Percentiles rank a stretch among this genome's conserved stretches.
phyloP scores from a whole-genome alignment of 2,329 filamentous ascomycete genomes.

The Penicillium sp. region DNA sequence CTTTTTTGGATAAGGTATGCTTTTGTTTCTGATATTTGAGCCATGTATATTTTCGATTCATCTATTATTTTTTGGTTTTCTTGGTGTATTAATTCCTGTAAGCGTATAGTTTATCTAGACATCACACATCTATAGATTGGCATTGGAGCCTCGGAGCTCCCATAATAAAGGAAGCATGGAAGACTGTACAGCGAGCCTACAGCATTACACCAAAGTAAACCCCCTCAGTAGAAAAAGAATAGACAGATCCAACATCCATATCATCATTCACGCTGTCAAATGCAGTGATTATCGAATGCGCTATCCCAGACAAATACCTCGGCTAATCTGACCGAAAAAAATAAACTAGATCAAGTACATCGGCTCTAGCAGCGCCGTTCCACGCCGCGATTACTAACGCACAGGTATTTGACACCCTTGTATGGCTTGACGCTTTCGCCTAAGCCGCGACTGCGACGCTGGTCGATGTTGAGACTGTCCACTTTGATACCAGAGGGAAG shows the following conservation, averaged over 20 bases:
- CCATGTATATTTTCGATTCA: background rate
- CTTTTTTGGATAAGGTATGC: background rate
- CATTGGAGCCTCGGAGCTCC: background rate
- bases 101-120: background rate
- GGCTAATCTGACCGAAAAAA: background rate
- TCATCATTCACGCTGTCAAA: constrained; percentile 8
- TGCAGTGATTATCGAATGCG: constrained; percentile 2
- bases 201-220: background rate
- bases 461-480: constrained; percentile 60
- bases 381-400: constrained; percentile 60
- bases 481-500: constrained; percentile 63
- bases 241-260: background rate
- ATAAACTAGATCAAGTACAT: background rate
- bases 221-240: background rate
- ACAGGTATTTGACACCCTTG: constrained; percentile 97
- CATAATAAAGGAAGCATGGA: background rate
- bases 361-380: constrained; percentile 39
- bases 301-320: background rate
- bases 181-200: too few relatives aligned
- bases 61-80: background rate
- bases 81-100: background rate
- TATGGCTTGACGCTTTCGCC: constrained; percentile 90
- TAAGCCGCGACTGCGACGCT: constrained; percentile 78
- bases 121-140: background rate
- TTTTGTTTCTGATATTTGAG: background rate